Evolutionary conservation across 2,329 filamentous ascomycete genomes (phyloP), one percentile per base, ranked within the genome.

Genomic region (Fusarium lateritium): DNA sequence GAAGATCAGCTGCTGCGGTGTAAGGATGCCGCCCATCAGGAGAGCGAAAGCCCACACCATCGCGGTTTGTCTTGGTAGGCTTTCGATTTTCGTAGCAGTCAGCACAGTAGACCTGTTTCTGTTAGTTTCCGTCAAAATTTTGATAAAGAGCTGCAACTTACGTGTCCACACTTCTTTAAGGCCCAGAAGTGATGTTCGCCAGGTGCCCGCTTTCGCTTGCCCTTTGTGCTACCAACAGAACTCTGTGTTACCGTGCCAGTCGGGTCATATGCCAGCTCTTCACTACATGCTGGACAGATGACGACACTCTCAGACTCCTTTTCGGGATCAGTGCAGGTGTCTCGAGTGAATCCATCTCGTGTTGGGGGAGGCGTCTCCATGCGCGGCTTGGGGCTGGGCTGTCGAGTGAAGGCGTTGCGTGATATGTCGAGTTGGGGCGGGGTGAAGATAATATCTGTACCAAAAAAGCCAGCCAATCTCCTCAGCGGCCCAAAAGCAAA

Each of bases 151-250:
- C 11, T 42, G n/a, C 7, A 19, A 78, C 85, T 76, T 86, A 98
- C 96, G 82, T 99, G 96, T 69, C 96, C 96, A 78, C 96, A 99
- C 52, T 86, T 86, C 79, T 94, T 97, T 36, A 96, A 86, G 1
- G 96, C 91, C 94, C 94, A 98, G 66, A 98, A 95, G 74, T 97
- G 92, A 76, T 93, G 90, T 79, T 97, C 94, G 22, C 84, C 86
- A 8, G 83, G 79, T 21, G 84, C 82, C 34, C 77, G 72, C 73
- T 86, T 89, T 47, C 81, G 81, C 39, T 81, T 85, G 5, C 67
- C 67, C 67, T 73, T 80, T 0, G 69, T 58, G 13, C 65, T 61
- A 6, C 64, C 62, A 15, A 70, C 63, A n/a, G 69, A 52, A 34
- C 65, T 71, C 42, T 55, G 61, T 5, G 59, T 40, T 7, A 67